Evolutionary conservation across 495 filamentous ascomycete species (phyloP).

Genomic region (Neohortaea acidophila): DNA sequence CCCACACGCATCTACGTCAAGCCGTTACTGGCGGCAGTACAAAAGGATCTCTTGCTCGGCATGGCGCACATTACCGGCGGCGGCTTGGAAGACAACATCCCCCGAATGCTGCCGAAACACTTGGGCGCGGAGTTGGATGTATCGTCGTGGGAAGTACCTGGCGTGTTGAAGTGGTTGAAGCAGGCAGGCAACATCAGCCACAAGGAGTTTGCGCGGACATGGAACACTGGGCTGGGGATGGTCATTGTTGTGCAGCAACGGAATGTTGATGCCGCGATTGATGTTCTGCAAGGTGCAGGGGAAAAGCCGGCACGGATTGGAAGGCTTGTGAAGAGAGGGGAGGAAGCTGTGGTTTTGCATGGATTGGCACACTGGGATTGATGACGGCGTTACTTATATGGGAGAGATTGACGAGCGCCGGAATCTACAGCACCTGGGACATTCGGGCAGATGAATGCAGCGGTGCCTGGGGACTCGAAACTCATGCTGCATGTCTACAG

Average conservation of each 20-base stretch:
- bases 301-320: conserved; percentile 72
- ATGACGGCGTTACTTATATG: neutral
- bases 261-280: conserved; percentile 37
- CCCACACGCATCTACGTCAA: conserved; percentile 33
- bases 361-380: conserved; percentile 56
- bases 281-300: conserved; percentile 43
- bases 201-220: conserved; percentile 70
- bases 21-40: conserved; percentile 32
- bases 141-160: conserved; percentile 49
- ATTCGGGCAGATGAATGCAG: too few relatives aligned
- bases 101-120: conserved; percentile 67
- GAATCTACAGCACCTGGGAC: too few relatives aligned
- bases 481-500: too few relatives aligned
- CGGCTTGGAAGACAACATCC: conserved; percentile 81
- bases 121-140: conserved; percentile 69
- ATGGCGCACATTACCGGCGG: conserved; percentile 95
- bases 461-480: too few relatives aligned
- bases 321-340: conserved; percentile 39
- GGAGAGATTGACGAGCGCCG: too few relatives aligned
- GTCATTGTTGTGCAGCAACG: conserved; percentile 56
- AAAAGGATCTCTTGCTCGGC: conserved; percentile 54
- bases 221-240: conserved; percentile 91
- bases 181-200: conserved; percentile 54
- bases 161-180: conserved; percentile 76
- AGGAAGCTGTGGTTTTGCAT: conserved; percentile 51